These are phyloP conservation scores for Lathyrus oleraceus DNA, from an alignment of 306 rosid genomes.

Conservation along the genomic window DNA sequence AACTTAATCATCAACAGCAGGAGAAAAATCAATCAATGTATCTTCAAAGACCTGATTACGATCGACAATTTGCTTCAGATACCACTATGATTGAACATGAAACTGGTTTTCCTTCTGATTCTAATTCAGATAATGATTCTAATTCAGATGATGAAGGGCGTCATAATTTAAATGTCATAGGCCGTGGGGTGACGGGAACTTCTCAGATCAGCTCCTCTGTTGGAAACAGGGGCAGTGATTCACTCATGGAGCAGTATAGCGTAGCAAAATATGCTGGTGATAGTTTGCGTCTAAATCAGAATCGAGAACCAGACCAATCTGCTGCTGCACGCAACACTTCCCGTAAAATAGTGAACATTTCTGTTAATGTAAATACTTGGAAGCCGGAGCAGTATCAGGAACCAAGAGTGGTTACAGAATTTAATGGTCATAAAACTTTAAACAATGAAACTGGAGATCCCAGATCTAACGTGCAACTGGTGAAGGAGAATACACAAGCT, in stretches of 20 bases:
- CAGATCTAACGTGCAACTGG: slow-evolving; percentile 47
- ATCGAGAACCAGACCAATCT: slow-evolving; percentile 53
- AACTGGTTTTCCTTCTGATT: slow-evolving; percentile 63
- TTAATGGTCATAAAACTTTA: slow-evolving; percentile 46
- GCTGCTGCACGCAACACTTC: slow-evolving; percentile 50
- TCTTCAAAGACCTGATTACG: slow-evolving; percentile 45
- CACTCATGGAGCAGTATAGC: slow-evolving; percentile 47
- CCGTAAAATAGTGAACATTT: slow-evolving; percentile 60
- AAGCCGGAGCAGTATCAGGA: slow-evolving; percentile 68
- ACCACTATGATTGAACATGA: slow-evolving; percentile 50
- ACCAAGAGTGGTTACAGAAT: slow-evolving; percentile 51
- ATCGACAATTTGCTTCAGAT: slow-evolving; percentile 48
- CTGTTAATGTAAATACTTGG: slow-evolving; percentile 73
- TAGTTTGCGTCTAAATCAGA: slow-evolving; percentile 38
- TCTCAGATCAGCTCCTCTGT: slow-evolving; percentile 56
- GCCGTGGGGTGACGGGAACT: slow-evolving; percentile 45
- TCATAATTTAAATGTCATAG: slow-evolving; percentile 48
- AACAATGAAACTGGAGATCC: slow-evolving; percentile 42
- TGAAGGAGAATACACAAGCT: slow-evolving; percentile 48
- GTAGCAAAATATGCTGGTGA: slow-evolving; percentile 56
- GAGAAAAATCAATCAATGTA: slow-evolving; percentile 42
- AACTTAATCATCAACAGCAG: slow-evolving; percentile 46
- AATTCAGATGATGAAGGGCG: slow-evolving; percentile 69
- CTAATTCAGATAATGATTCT: slow-evolving; percentile 66
- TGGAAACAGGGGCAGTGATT: slow-evolving; percentile 54